Base-by-base conservation (phyloP, 257 asterid genomes). In the Ligustrum vulgare region DNA sequence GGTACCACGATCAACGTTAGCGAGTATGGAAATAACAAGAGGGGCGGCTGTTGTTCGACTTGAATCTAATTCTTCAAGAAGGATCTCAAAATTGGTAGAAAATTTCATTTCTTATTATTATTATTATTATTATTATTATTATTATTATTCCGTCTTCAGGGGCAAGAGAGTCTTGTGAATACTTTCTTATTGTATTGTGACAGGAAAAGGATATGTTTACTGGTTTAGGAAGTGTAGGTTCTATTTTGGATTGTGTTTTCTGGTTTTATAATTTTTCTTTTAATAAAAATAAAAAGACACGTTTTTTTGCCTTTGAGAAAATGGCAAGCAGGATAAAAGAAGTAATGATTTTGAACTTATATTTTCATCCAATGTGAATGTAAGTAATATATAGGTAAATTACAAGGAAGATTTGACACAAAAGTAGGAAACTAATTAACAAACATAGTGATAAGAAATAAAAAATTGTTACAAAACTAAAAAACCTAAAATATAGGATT, bases 1-100 rank as follows among this genome's bases (percentile, higher is more conserved):
- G 71, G 71, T 12, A 67, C 71, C 71, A 67, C 71, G 10, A 67
- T 67, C 43, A 67, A 67, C 33, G 23, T 67, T 35, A 10, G 71
- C 2, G 71, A 67, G 9, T 67, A 36, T 15, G 47, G 71, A 39
- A 67, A 34, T 34, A 3, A 13, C 13, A 67, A 67, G 47, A 41
- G 47, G 49, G 39, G 45, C 8, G 71, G 71, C 25, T 67, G 71
- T 28, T 67, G 71, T 67, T 67, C 71, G 6, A 67, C 45, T 67
- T 67, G 47, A 67, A 3, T 11, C 16, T 36, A 33, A 4, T 49
- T 49, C 58, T 49, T 2, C 2, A 1, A 5, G 58, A 49, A 49
- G 20, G 58, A 43, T 49, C 22, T 13, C 20, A 18, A 18, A 49
- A 5, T 49, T 49, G 58, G 58, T 49, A 49, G 58, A 7, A 49